Evolutionary conservation across 208 protist species (phyloP), one percentile per base, ranked within the genome.

Genomic region (Leishmania aethiopica): DNA sequence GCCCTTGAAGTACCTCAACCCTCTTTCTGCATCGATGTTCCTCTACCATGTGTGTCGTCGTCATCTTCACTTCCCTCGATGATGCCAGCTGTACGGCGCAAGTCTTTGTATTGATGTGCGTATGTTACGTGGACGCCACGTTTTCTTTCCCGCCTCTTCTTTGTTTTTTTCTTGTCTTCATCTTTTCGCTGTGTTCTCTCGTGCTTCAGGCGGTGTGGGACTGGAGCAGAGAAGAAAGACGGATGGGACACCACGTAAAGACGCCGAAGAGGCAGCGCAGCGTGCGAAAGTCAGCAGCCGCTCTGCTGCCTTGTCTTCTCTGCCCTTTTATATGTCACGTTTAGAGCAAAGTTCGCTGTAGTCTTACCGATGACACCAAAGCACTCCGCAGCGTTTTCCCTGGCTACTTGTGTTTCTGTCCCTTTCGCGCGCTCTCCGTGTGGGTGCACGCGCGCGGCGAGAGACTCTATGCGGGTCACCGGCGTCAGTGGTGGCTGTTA

Each of bases 151-250:
- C 13, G 22, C 75, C 17, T 32, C 37, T 73, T 62, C 19, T 60
- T 70, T 67, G 22, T 72, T 72, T 73, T 73, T 47, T 70, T 62
- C 57, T 49, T 53, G 62, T 51, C n/a, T 77, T 78, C 17, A 53
- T 37, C 19, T 77, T 51, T 60, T 77, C 1, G 28, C 15, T 62
- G 51, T 32, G n/a, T 77, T 15, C n/a, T 74, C 28, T 55, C 22
- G n/a, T 28, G 67, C 28, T 22, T 45, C 45, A 55, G 42, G 70
- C 32, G 45, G 70, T 28, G 70, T 51, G 35, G 40, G 45, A 37
- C 37, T 55, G 28, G 11, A 4, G 11, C 40, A 55, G 5, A 53
- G 40, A 45, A 51, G 25, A 51, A 6, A 13, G 40, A 8, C 6
- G 47, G 70, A 74, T 55, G 8, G n/a, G 10, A 32, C 22, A 53